Evolutionary conservation across 495 filamentous ascomycete genomes (phyloP).

Genomic region (Neurospora sp.): DNA sequence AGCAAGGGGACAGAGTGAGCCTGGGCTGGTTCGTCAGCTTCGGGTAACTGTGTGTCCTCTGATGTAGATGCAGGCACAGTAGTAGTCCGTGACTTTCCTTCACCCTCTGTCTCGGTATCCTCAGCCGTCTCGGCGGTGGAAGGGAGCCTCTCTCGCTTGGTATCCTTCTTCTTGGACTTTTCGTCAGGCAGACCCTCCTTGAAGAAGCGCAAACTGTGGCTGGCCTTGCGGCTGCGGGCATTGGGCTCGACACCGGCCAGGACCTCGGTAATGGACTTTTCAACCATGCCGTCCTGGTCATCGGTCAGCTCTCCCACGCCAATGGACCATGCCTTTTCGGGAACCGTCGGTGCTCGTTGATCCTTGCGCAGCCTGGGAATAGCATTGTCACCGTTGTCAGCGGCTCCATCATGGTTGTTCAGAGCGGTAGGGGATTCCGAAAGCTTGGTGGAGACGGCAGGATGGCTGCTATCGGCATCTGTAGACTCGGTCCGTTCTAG

Average conservation of each 20-base stretch:
- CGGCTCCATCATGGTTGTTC: conserved; percentile 6
- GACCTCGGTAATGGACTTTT: conserved; percentile 76
- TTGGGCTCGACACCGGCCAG: conserved; percentile 67
- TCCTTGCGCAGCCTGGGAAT: conserved; percentile 36
- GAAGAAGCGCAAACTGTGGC: conserved; percentile 85
- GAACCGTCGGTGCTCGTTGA: conserved; percentile 28
- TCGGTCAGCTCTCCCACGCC: conserved; percentile 30
- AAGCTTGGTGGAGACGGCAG: conserved; percentile 5
- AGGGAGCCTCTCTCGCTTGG: conserved; percentile 23
- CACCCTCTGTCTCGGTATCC: conserved; percentile 3
- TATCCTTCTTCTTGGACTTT: conserved; percentile 34
- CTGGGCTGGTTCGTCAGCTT: conserved; percentile 1
- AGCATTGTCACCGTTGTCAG: conserved; percentile 12
- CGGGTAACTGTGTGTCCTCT: conserved; percentile 2
- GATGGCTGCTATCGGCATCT: conserved; percentile 4
- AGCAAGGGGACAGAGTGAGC: conserved; percentile 8
- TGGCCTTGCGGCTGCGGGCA: conserved; percentile 83
- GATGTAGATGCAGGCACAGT: not conserved
- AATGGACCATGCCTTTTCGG: conserved; percentile 49
- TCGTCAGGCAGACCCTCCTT: conserved; percentile 70
- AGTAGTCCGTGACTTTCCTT: not conserved
- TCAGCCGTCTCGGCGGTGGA: conserved; percentile 13
- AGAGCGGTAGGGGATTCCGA: conserved; percentile 7
- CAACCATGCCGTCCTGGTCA: conserved; percentile 47
- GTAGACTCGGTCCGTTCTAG: conserved; percentile 29